Evolutionary conservation across 2,329 filamentous ascomycete species (phyloP).

Genomic region (Trichoderma aggressivum): DNA sequence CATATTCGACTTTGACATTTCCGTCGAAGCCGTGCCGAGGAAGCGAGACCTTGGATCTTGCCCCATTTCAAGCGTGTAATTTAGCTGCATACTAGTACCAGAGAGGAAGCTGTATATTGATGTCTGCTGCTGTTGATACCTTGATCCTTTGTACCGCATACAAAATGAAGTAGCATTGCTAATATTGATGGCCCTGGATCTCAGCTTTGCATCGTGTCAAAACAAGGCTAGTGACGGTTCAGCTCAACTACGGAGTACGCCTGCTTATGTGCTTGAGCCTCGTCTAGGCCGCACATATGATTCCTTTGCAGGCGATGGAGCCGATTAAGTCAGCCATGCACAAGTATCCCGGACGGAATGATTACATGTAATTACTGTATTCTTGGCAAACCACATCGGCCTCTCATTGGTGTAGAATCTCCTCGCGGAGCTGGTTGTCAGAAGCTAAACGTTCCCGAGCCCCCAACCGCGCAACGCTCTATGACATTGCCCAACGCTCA

Average conservation of each 20-base stretch:
- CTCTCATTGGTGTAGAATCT: conserved; percentile 11
- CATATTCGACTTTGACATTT: conserved; percentile 92
- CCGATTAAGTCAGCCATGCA: not conserved
- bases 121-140: not conserved
- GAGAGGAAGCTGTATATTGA: not conserved
- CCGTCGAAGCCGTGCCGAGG: conserved; percentile 31
- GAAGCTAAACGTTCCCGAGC: not conserved
- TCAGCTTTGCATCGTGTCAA: not conserved
- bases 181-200: not conserved
- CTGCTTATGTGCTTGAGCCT: not conserved
- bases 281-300: not conserved
- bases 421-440: not conserved
- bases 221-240: not conserved
- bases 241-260: not conserved
- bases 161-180: not conserved
- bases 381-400: not conserved
- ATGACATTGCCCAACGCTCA: not conserved
- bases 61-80: conserved; percentile 18
- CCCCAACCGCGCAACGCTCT: not conserved
- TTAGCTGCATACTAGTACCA: not conserved
- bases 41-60: conserved; percentile 26
- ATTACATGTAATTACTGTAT: not conserved
- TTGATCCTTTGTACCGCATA: not conserved
- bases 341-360: not conserved
- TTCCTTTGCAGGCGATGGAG: not conserved